A percentile compares a stretch with the other conserved stretches of the same genome.
phyloP scores from a whole-genome alignment of 169 alveolate genomes.

The Plasmodium blacklocki region DNA sequence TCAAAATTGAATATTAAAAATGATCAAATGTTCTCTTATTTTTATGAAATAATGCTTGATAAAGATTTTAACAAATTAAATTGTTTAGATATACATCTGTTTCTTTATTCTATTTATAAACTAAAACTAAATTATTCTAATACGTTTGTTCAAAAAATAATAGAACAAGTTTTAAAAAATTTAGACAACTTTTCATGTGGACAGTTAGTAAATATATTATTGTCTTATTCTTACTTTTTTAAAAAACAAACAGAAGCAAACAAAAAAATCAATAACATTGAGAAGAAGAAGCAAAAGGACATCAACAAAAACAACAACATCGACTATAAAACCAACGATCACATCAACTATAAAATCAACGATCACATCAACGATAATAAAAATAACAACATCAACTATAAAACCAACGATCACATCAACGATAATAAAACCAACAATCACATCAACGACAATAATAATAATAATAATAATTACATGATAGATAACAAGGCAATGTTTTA shows the following conservation, averaged over 20 bases:
- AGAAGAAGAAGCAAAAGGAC: no score
- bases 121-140: constrained; percentile 30
- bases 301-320: no score
- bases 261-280: no score
- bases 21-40: constrained; percentile 14
- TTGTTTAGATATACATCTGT: constrained; percentile 48
- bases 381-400: no score
- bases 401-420: no score
- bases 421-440: background rate
- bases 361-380: background rate
- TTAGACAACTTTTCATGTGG: constrained; percentile 35
- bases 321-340: no score
- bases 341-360: no score
- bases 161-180: constrained; percentile 50
- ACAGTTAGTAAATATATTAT: constrained; percentile 46
- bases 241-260: no score
- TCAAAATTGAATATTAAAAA: constrained; percentile 27
- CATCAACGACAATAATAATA: background rate
- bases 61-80: constrained; percentile 16
- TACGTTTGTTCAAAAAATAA: constrained; percentile 39
- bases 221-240: constrained; percentile 43
- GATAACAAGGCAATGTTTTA: no score
- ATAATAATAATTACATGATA: no score
- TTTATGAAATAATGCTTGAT: constrained; percentile 18
- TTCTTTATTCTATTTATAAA: constrained; percentile 63